Conservation (phyloP, 371 early-diverging fungal genomes). For the Actinomortierella ambigua region DNA sequence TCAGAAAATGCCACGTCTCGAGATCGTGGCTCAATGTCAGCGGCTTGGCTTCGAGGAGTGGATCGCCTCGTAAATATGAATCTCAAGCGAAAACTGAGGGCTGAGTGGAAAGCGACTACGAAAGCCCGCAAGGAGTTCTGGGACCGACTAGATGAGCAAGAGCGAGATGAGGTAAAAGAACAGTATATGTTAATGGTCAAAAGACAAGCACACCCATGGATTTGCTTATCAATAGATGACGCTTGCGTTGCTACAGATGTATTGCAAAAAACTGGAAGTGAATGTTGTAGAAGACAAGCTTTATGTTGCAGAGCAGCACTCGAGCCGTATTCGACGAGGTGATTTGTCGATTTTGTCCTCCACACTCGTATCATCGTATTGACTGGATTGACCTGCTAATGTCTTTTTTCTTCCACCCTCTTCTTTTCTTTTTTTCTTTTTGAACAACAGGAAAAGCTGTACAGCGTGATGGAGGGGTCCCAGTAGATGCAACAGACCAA, state of each 20-base stretch:
- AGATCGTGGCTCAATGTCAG: slow-evolving; percentile 14
- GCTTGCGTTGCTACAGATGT: not conserved
- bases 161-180: slow-evolving; percentile 12
- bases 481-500: too few species aligned
- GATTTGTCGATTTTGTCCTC: too few species aligned
- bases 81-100: slow-evolving; percentile 14
- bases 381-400: too few species aligned
- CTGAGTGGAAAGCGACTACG: slow-evolving; percentile 7
- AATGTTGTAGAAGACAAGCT: slow-evolving; percentile 12
- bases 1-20: slow-evolving; percentile 2
- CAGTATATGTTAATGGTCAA: too few species aligned
- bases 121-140: slow-evolving; percentile 14
- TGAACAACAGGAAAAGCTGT: too few species aligned
- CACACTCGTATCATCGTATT: too few species aligned
- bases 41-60: slow-evolving; percentile 20
- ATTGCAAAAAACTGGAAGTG: slow-evolving; percentile 5
- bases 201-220: not conserved
- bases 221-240: not conserved
- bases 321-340: too few species aligned
- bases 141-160: slow-evolving; percentile 15
- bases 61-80: slow-evolving; percentile 8
- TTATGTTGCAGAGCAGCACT: too few species aligned
- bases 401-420: too few species aligned
- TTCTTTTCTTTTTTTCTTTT: too few species aligned
- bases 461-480: too few species aligned